A percentile compares a stretch with the other conserved stretches of the same genome.
phyloP scores from a whole-genome alignment of 2,329 filamentous ascomycete genomes.

The Paecilomyces niveus region DNA sequence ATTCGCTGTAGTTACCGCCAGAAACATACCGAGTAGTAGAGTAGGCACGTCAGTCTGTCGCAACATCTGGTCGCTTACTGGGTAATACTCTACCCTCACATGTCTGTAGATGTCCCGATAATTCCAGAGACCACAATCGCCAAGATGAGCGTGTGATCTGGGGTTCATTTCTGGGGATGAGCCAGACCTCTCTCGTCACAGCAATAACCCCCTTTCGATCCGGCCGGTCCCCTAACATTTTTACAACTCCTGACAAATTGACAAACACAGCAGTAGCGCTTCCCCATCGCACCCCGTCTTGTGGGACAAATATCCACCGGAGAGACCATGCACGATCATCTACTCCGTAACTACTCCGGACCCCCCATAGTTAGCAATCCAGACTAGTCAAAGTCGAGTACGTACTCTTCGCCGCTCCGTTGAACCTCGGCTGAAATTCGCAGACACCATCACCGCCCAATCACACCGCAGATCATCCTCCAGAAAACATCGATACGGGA shows the following conservation, averaged over 20 bases:
- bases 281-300: background rate
- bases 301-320: background rate
- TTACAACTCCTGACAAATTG: too few species aligned
- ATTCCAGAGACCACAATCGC: too few species aligned
- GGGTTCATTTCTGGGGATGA: too few species aligned
- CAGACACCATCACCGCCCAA: background rate
- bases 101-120: too few species aligned
- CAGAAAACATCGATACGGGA: background rate
- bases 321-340: background rate
- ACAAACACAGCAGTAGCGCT: too few species aligned
- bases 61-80: background rate
- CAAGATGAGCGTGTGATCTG: too few species aligned
- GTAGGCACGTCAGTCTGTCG: slow-evolving; percentile 1
- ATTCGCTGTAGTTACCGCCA: background rate
- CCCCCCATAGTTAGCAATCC: background rate
- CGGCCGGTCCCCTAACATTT: too few species aligned
- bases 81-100: too few species aligned
- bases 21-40: background rate
- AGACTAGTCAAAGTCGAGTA: background rate
- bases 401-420: background rate
- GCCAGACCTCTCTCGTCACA: too few species aligned
- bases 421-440: background rate
- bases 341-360: too few species aligned
- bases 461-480: background rate
- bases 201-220: too few species aligned